These are phyloP conservation scores for Acanthamoeba culbertsoni DNA, from an alignment of 208 protist species.

Conservation along the genomic window DNA sequence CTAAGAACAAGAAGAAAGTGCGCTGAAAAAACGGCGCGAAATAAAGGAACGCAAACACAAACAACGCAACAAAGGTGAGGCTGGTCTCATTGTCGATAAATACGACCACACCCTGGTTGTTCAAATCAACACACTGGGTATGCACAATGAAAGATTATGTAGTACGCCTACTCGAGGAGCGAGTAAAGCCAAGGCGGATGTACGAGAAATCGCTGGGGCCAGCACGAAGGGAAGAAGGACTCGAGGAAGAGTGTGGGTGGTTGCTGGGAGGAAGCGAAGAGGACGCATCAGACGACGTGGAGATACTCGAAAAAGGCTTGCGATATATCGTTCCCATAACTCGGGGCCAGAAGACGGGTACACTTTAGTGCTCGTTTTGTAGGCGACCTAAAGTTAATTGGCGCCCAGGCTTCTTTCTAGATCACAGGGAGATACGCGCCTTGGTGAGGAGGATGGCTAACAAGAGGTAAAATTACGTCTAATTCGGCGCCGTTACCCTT, in stretches of 20 bases:
- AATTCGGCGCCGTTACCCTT: neutral
- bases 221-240: neutral
- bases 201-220: neutral
- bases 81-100: neutral
- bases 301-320: neutral
- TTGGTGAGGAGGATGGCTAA: neutral
- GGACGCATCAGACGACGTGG: neutral
- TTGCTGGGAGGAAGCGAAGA: neutral
- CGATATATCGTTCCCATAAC: neutral
- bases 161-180: neutral
- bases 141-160: neutral
- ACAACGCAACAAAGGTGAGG: too few relatives aligned
- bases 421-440: neutral
- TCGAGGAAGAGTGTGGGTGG: neutral
- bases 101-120: neutral
- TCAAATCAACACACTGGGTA: neutral
- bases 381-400: neutral
- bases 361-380: neutral
- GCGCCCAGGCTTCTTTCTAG: neutral
- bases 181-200: neutral
- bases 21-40: too few relatives aligned
- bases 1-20: too few relatives aligned
- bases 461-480: neutral
- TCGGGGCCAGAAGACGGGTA: neutral
- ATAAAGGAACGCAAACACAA: too few relatives aligned